Conservation (phyloP, 2,329 filamentous ascomycete species). For the Phaeosphaeriaceae sp. region DNA sequence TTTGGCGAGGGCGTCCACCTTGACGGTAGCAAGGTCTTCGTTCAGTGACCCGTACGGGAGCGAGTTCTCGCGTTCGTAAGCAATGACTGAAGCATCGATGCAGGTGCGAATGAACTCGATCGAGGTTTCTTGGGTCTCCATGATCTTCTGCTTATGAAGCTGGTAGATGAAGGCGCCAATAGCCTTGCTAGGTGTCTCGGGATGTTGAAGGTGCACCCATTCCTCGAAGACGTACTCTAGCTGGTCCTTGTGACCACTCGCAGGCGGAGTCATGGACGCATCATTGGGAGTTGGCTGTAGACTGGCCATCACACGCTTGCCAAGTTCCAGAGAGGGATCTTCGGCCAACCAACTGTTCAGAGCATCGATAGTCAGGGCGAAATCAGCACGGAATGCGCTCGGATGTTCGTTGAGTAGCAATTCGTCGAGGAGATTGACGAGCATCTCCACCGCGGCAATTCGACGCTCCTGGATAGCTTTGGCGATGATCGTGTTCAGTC, state of each 20-base stretch:
- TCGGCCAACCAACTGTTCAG: constrained; percentile 83
- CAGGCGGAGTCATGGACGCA: constrained; percentile 62
- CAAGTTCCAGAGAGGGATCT: constrained; percentile 70
- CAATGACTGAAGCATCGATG: constrained; percentile 79
- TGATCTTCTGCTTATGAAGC: constrained; percentile 75
- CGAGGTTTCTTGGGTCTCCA: constrained; percentile 78
- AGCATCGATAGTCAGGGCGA: constrained; percentile 80
- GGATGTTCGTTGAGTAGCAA: constrained; percentile 81
- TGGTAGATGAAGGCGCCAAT: constrained; percentile 82
- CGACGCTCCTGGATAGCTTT: constrained; percentile 76
- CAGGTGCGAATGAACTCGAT: constrained; percentile 81
- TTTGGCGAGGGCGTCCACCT: constrained; percentile 83
- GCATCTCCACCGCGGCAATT: constrained; percentile 75
- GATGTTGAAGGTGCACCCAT: constrained; percentile 85
- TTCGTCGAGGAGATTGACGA: constrained; percentile 81
- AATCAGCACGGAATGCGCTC: constrained; percentile 82
- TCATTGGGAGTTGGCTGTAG: constrained; percentile 67
- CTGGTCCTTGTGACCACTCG: constrained; percentile 74
- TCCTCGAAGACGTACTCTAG: constrained; percentile 96
- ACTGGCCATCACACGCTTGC: constrained; percentile 75
- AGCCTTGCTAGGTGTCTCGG: constrained; percentile 76
- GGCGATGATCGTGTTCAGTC: constrained; percentile 70
- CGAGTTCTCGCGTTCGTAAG: constrained; percentile 76
- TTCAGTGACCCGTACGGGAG: constrained; percentile 64
- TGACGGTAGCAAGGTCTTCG: constrained; percentile 66